These are phyloP conservation scores for Peniophora sp. DNA, from an alignment of 1,284 basidiomycete species.

Conservation along the genomic window DNA sequence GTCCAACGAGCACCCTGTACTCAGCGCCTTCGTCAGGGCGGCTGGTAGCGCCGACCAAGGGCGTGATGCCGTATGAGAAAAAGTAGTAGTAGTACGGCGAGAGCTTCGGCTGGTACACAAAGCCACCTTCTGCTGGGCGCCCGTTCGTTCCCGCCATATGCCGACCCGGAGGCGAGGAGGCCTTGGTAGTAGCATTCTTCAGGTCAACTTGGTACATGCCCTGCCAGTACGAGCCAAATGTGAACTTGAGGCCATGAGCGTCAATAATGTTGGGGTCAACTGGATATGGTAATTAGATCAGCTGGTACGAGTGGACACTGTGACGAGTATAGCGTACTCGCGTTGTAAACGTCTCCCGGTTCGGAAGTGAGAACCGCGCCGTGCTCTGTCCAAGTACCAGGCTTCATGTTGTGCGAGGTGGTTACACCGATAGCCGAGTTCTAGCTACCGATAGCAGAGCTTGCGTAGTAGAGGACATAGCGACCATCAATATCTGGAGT, in stretches of 20 bases:
- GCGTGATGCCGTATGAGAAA: not conserved
- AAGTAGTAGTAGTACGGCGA: not conserved
- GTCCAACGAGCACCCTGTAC: constrained; percentile 18
- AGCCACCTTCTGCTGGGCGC: not conserved
- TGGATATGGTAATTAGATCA: constrained; percentile 5
- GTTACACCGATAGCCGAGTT: constrained; percentile 27
- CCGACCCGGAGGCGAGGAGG: not conserved
- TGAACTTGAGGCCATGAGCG: not conserved
- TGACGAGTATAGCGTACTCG: constrained; percentile 11
- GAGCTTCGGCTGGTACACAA: not conserved
- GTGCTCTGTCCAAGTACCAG: constrained; percentile 28
- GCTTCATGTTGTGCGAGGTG: constrained; percentile 23
- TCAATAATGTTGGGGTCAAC: constrained; percentile 6
- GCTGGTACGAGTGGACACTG: constrained; percentile 6
- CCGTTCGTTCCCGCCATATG: not conserved
- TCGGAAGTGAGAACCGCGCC: constrained; percentile 23
- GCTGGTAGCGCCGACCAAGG: not conserved
- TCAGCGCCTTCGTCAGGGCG: not conserved
- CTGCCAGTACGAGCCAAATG: not conserved
- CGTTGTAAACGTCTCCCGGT: constrained; percentile 22
- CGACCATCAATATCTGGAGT: constrained; percentile 9
- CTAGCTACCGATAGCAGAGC: constrained; percentile 24
- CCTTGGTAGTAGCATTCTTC: not conserved
- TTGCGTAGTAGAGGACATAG: constrained; percentile 25
- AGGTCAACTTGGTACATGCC: not conserved